These are phyloP conservation scores for Phalaenopsis aphrodite DNA, from an alignment of 106 monocot species.

Conservation along the genomic window DNA sequence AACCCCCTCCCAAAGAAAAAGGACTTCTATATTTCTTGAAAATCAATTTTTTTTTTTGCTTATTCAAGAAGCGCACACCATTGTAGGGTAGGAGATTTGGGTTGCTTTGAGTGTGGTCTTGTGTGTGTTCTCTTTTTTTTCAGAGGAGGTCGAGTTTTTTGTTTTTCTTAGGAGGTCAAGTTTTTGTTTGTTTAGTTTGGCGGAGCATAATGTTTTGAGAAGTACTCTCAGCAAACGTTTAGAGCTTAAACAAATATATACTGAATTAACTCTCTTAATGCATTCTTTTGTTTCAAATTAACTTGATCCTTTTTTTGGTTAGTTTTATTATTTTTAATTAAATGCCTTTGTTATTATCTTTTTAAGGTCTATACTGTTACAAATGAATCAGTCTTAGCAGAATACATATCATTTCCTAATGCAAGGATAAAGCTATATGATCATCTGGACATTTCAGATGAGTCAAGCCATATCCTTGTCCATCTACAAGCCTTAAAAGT, in stretches of 20 bases:
- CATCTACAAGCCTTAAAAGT: constrained; percentile 24
- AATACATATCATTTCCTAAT: constrained; percentile 46
- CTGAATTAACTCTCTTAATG: not conserved
- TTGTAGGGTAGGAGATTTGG: no score
- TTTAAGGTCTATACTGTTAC: constrained; percentile 50
- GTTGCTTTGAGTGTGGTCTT: no score
- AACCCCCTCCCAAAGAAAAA: no score
- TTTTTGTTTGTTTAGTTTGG: no score
- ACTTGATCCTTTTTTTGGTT: not conserved
- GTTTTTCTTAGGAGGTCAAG: no score
- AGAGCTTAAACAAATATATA: not conserved
- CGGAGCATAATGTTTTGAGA: not conserved
- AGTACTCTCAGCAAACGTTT: not conserved
- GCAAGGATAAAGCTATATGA: constrained; percentile 32
- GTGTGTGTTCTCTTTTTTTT: no score
- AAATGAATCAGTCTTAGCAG: constrained; percentile 41
- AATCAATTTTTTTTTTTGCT: no score
- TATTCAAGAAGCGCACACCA: no score
- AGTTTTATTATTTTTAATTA: not conserved
- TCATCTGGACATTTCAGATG: constrained; percentile 19
- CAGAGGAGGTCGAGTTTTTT: no score
- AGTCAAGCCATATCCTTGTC: constrained; percentile 7
- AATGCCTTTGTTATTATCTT: not conserved
- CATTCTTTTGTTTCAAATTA: not conserved
- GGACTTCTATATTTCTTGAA: no score